These are phyloP conservation scores for Pichia sp. DNA, from an alignment of 1,139 yeast species.

Conservation along the genomic window DNA sequence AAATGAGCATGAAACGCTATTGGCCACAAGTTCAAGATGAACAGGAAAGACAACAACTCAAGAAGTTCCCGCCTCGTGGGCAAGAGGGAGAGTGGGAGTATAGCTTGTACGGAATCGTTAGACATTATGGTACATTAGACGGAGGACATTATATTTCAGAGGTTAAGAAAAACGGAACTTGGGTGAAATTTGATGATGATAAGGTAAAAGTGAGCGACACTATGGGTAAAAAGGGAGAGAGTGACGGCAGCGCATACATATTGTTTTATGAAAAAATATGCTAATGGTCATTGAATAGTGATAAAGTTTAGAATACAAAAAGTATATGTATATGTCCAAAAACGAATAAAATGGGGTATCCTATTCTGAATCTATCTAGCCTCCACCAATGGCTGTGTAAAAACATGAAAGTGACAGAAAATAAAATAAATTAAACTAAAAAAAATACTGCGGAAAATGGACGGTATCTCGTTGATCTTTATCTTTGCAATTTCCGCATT, in stretches of 20 bases:
- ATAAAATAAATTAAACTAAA: neutral
- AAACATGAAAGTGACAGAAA: neutral
- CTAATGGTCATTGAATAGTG: neutral
- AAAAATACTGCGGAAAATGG: neutral
- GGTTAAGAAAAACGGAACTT: conserved; percentile 50
- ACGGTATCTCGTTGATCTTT: neutral
- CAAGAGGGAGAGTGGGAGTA: conserved; percentile 64
- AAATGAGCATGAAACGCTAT: conserved; percentile 65
- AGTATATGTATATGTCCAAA: too few relatives aligned
- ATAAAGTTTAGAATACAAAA: neutral
- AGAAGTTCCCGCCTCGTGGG: conserved; percentile 61
- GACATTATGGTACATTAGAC: conserved; percentile 66
- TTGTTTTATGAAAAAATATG: conserved; percentile 53
- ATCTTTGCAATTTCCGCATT: conserved; percentile 10
- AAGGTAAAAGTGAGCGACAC: conserved; percentile 46
- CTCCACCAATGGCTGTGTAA: too few relatives aligned
- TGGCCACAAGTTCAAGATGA: conserved; percentile 60
- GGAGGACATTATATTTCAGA: conserved; percentile 74
- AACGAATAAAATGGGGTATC: too few relatives aligned
- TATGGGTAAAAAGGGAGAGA: conserved; percentile 18
- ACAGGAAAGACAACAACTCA: conserved; percentile 43
- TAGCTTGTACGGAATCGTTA: conserved; percentile 55
- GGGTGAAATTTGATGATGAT: conserved; percentile 78
- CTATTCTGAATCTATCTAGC: too few relatives aligned
- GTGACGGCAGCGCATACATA: conserved; percentile 62